phyloP scores from a whole-genome alignment of 306 rosid genomes.

The barrel medic (Medicago truncatula) region MtrunA17r5.0-ANR NC_053045.1:61795501-61796000 shows the following conservation, averaged over 20 bases:
- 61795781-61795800: conserved; percentile 1
- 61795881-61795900: conserved; percentile 64
- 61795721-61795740: conserved; percentile 86
- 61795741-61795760: conserved; percentile 86
- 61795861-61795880: background rate
- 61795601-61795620: conserved; percentile 4
- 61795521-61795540: conserved; percentile 96
- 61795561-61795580: conserved; percentile 97
- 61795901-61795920: conserved; percentile 98
- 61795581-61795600: conserved; percentile 67
- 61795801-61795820: conserved; percentile 7
- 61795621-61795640: conserved; percentile 5
- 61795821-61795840: background rate
- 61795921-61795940: conserved; percentile 94
- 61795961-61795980: background rate
- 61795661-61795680: conserved; percentile 24
- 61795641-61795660: conserved; percentile 2
- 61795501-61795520: conserved; percentile 86
- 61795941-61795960: conserved; percentile 30
- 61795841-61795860: conserved; percentile 5
- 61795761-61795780: conserved; percentile 78
- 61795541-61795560: conserved; percentile 85
- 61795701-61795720: conserved; percentile 99
- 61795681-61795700: conserved; percentile 38
- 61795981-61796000: conserved; percentile 9